Base-by-base conservation (phyloP, 1,139 yeast species). In the Debaryomycetaceae sp. region DNA sequence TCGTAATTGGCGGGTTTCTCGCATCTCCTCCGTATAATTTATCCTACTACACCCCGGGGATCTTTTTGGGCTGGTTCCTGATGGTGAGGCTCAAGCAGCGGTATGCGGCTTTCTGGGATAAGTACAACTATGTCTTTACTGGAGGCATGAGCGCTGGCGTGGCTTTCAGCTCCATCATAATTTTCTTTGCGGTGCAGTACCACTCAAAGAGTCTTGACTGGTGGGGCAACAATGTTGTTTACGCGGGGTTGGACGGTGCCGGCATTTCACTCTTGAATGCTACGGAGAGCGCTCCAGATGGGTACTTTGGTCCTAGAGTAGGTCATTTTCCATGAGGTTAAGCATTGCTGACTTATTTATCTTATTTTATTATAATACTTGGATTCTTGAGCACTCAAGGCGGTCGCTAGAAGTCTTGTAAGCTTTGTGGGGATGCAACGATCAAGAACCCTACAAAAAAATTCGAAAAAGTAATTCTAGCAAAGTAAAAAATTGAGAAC, bases 171-270 rank as follows among this genome's bases (percentile, higher is more conserved):
- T 37, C 36, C 10, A 32, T 44, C 16, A 42, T 45, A 22, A 42
- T 45, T 14, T 44, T 40, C 31, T 45, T 45, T 30, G 38, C 47
- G 1, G 47, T 42, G 4, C 46, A 44, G 23, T 45, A 44, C 25
- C 39, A 42, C 19, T 36, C 34, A 12, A 36, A 35, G 25, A 30
- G 30, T 13, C 26, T 45, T 8, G 25, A 25, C 25, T 43, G 49
- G 47, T 43, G 49, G 48, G 47, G 49, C 2, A 41, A 39, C 27
- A 27, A 27, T 19, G 43, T 43, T 15, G 13, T 29, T 3, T 28
- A 27, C 25, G 29, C 24, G 4, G 48, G 47, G 4, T 5, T 36
- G 4, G 49, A 43, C 23, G 41, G 36, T 7, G 28, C 25, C 5
- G 30, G 24, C 1, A 14, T 7, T 7, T 27, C 31, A 3, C 22